Evolutionary conservation across 306 rosid species (phyloP).

Genomic region (Heteromeles arbutifolia): DNA sequence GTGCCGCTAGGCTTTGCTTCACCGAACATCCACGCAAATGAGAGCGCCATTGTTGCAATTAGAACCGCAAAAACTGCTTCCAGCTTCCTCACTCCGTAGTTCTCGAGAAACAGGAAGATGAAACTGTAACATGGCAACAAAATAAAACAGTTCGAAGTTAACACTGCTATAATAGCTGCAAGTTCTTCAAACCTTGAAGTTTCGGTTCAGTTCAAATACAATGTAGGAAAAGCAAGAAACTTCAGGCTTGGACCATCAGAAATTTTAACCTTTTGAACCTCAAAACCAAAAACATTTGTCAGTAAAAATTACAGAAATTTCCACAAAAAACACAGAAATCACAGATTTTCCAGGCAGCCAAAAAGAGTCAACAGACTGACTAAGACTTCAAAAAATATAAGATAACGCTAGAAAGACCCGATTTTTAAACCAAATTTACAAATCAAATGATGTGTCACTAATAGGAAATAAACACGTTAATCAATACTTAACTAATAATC

Average conservation of each 20-base stretch:
- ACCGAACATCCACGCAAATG: conserved; percentile 99
- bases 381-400: background rate
- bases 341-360: background rate
- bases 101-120: conserved; percentile 86
- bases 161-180: background rate
- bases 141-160: background rate
- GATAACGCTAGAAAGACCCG: too few species aligned
- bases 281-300: background rate
- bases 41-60: conserved; percentile 74
- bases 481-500: too few species aligned
- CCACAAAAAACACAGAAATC: background rate
- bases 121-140: conserved; percentile 49
- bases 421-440: too few species aligned
- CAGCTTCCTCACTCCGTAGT: conserved; percentile 92
- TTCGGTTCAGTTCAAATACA: background rate
- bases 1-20: conserved; percentile 73
- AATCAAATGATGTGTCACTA: too few species aligned
- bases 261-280: background rate
- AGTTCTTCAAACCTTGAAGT: background rate
- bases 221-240: background rate
- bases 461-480: too few species aligned
- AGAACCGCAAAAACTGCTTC: conserved; percentile 93
- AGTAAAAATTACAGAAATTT: background rate
- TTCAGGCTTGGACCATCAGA: background rate
- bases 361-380: background rate